These are phyloP conservation scores for Trichoderma koningiopsis DNA, from an alignment of 2,329 filamentous ascomycete species.

Conservation along the genomic window DNA sequence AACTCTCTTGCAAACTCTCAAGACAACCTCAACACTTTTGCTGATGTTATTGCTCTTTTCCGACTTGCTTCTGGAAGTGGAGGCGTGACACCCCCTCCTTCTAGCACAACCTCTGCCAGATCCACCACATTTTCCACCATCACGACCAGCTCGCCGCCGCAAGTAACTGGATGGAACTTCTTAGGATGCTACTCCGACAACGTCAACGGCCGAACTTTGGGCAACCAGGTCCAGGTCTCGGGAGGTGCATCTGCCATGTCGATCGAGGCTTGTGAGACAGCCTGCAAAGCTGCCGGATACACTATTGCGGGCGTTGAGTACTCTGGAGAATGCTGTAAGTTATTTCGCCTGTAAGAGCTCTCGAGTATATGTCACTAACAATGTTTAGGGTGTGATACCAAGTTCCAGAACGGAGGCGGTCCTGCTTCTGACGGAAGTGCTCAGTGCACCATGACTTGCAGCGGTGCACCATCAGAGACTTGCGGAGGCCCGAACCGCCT, in stretches of 20 bases:
- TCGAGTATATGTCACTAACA: neutral
- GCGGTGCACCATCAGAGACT: constrained; percentile 3
- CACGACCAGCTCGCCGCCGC: neutral
- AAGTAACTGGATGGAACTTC: constrained; percentile 5
- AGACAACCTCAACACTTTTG: constrained; percentile 1
- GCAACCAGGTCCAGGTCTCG: constrained; percentile 11
- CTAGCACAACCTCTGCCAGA: neutral
- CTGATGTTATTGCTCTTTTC: constrained; percentile 2
- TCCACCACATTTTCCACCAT: neutral
- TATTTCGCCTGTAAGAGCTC: neutral
- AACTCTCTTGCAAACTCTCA: neutral
- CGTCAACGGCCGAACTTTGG: neutral
- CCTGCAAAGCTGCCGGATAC: constrained; percentile 5
- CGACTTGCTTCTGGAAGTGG: constrained; percentile 14
- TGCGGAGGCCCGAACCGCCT: constrained; percentile 10
- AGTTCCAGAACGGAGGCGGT: constrained; percentile 2
- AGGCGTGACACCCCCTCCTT: constrained; percentile 5
- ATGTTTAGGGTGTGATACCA: neutral
- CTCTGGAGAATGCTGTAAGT: constrained; percentile 15
- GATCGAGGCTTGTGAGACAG: constrained; percentile 1
- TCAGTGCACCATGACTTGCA: constrained; percentile 17
- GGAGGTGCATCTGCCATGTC: constrained; percentile 15
- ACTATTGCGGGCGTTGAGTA: constrained; percentile 1
- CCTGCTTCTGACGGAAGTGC: constrained; percentile 14
- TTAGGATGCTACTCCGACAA: constrained; percentile 8